Evolutionary conservation across 129 eudicot species (phyloP), one percentile per base, ranked within the genome.

Genomic region (Helianthus annuus): DNA sequence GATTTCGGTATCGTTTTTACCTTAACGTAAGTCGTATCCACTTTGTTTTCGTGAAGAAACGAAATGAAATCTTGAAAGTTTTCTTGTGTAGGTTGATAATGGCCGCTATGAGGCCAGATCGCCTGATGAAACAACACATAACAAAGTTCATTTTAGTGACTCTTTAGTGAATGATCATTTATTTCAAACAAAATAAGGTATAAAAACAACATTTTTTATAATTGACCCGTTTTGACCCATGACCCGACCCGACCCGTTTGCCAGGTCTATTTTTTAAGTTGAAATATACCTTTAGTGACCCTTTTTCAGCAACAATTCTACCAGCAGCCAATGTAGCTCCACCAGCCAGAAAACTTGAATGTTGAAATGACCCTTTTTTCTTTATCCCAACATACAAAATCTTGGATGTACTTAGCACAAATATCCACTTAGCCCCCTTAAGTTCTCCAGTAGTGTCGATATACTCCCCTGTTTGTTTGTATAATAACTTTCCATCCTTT

Each of bases 281-380:
- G 27, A 53, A 69, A 14, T 19, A n/a, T 76, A 91, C 97, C 89
- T 83, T 84, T 55, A 91, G 77, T 4, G 76, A 77, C 73, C 95
- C 97, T 44, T 64, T 65, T 55, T 88, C 77, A 51, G 75, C 95
- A 19, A 75, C 81, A 42, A 91, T 74, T 71, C 90, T 83, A 29
- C 97, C 97, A 39, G 95, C 97, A 64, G 95, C 95, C 75, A 85
- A 71, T 56, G 92, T 91, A 66, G 97, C 89, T 29, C 97, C 95
- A 48, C 91, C 97, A 10, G 97, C 90, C 24, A 91, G 85, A 80
- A 91, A 91, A 79, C 97, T 91, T 32, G 97, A 91, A 82, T 88
- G 97, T 64, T 91, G 97, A 78, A 91, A 91, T 9, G 53, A 56
- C 64, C 97, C 97, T 69, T 86, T 91, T 79, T 74, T 85, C 78